Percentiles rank a stretch among this genome's conserved stretches.
Evolutionary conservation across 1,284 basidiomycete genomes (phyloP).

Genomic region (Trichosporon sp.): DNA sequence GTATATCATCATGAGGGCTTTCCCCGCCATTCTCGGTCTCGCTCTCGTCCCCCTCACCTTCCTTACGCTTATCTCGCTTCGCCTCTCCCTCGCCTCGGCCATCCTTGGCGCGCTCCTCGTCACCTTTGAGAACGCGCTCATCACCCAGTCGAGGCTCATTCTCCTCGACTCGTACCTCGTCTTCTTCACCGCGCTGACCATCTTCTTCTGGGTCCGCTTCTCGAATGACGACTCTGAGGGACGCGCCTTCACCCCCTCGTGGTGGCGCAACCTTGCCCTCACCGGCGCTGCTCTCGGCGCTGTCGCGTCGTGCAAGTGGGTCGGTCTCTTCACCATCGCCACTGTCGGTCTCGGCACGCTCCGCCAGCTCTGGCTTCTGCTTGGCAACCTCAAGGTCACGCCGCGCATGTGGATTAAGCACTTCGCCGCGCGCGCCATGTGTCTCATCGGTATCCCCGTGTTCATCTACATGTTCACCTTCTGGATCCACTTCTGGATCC

Average conservation of each 20-base stretch:
- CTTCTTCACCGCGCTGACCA: conserved; percentile 92
- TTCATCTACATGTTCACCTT: conserved; percentile 96
- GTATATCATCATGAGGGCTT: conserved; percentile 92
- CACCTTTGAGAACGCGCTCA: conserved; percentile 93
- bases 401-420: conserved; percentile 76
- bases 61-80: conserved; percentile 87
- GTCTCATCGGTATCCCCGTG: conserved; percentile 81
- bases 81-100: conserved; percentile 85
- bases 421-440: conserved; percentile 83
- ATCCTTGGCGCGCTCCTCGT: conserved; percentile 86
- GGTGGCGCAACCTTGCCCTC: conserved; percentile 93
- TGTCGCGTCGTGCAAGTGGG: conserved; percentile 95
- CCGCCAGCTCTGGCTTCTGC: conserved; percentile 82
- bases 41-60: conserved; percentile 88
- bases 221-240: conserved; percentile 75
- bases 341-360: conserved; percentile 86
- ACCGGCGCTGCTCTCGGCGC: conserved; percentile 88
- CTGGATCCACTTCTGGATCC: conserved; percentile 86
- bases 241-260: conserved; percentile 73
- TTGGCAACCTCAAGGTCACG: conserved; percentile 82
- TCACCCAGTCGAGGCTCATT: conserved; percentile 94
- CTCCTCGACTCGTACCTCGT: conserved; percentile 95
- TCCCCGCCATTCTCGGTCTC: conserved; percentile 87
- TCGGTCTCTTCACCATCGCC: conserved; percentile 97
- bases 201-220: conserved; percentile 86